Percentiles rank a stretch among this genome's conserved stretches.
Conservation (phyloP, 2,329 filamentous ascomycete species). For the Cytospora piceicola region DNA sequence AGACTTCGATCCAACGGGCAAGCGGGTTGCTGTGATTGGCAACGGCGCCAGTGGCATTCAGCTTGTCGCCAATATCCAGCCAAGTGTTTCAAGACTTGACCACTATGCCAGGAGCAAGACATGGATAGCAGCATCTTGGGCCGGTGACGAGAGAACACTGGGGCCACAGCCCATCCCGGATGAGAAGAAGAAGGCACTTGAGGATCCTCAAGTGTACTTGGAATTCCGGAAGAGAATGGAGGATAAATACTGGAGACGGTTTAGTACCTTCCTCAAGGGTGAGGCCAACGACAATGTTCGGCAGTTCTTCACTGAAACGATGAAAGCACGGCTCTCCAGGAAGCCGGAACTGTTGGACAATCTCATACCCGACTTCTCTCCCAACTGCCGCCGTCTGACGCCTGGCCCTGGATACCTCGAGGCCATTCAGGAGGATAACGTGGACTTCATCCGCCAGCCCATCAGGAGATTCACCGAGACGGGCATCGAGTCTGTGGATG, state of each 20-base stretch:
- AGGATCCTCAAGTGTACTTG: constrained; percentile 64
- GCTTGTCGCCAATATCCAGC: constrained; percentile 56
- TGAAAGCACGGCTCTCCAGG: constrained; percentile 55
- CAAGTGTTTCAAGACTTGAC: constrained; percentile 55
- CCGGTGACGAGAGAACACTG: constrained; percentile 56
- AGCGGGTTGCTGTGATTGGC: constrained; percentile 63
- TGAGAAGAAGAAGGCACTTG: constrained; percentile 60
- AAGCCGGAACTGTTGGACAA: constrained; percentile 60
- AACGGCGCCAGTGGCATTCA: constrained; percentile 67
- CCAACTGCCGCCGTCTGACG: constrained; percentile 66
- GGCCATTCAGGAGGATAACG: constrained; percentile 63
- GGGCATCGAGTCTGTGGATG: constrained; percentile 64
- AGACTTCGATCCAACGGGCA: constrained; percentile 51
- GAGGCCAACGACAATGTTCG: constrained; percentile 51
- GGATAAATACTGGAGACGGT: constrained; percentile 64
- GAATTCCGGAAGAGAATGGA: constrained; percentile 61
- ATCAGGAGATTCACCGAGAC: constrained; percentile 63
- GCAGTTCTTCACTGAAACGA: constrained; percentile 54
- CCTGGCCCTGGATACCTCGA: constrained; percentile 71
- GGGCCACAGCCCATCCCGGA: constrained; percentile 58
- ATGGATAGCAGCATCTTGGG: constrained; percentile 69
- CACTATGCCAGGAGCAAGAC: constrained; percentile 68
- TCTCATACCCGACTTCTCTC: constrained; percentile 65
- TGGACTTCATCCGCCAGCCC: constrained; percentile 60
- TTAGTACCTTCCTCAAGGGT: constrained; percentile 57